Evolutionary conservation across 345 rosid species (phyloP).

Genomic region (Lagerstroemia speciosa): DNA sequence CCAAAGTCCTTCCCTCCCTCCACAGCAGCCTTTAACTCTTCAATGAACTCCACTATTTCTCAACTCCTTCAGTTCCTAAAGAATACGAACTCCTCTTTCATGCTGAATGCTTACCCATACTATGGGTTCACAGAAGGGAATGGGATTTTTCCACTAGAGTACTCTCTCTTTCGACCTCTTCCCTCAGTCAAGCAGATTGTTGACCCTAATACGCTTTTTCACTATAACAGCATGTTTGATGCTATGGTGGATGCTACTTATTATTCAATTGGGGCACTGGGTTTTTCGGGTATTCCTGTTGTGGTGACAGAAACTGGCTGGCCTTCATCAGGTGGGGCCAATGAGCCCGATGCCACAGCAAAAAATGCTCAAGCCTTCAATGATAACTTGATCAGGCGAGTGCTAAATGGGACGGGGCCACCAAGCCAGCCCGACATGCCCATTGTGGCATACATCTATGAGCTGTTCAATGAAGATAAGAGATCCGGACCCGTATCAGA

Average conservation of each 20-base stretch:
- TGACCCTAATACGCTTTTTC: conserved; percentile 91
- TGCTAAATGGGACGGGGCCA: conserved; percentile 77
- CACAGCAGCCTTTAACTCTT: conserved; percentile 66
- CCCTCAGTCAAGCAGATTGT: conserved; percentile 84
- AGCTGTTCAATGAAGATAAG: conserved; percentile 84
- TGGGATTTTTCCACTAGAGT: conserved; percentile 87
- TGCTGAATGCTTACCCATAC: conserved; percentile 94
- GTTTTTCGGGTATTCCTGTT: conserved; percentile 62
- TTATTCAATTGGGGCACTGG: conserved; percentile 66
- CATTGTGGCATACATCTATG: conserved; percentile 71
- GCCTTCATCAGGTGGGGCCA: conserved; percentile 82
- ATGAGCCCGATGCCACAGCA: conserved; percentile 66
- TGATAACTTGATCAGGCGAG: conserved; percentile 60
- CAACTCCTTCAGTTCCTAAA: conserved; percentile 87
- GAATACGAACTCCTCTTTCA: conserved; percentile 77
- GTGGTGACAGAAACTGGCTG: conserved; percentile 92
- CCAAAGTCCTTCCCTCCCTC: conserved; percentile 94
- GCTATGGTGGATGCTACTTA: conserved; percentile 98
- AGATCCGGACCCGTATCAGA: conserved; percentile 65
- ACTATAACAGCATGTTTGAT: conserved; percentile 91
- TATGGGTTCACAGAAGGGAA: conserved; percentile 74
- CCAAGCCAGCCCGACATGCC: conserved; percentile 69
- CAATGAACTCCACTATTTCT: conserved; percentile 62
- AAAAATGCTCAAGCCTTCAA: conserved; percentile 73
- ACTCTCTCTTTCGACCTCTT: conserved; percentile 67